These are phyloP conservation scores for Salix exigua DNA, from an alignment of 345 rosid genomes.

Conservation along the genomic window DNA sequence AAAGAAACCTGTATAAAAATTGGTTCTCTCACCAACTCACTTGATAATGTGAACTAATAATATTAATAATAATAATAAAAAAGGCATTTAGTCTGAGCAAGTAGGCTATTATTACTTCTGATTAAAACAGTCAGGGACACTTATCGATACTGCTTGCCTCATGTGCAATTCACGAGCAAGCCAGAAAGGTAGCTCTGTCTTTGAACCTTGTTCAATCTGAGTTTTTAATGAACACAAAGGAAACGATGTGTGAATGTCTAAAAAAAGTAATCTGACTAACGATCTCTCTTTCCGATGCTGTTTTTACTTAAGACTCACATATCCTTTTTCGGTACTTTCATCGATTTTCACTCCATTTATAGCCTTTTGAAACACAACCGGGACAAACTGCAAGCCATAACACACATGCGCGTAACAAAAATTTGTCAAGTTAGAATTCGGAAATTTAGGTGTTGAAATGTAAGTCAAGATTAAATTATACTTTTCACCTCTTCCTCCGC, in stretches of 20 bases:
- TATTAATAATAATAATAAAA: background rate
- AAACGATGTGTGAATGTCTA: background rate
- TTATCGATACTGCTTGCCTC: conserved; percentile 61
- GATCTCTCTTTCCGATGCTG: background rate
- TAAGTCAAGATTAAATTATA: background rate
- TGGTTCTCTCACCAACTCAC: background rate
- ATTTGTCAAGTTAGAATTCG: background rate
- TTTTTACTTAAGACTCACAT: conserved; percentile 34
- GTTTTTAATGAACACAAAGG: background rate
- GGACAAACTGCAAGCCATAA: conserved; percentile 44
- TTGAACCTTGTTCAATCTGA: conserved; percentile 76
- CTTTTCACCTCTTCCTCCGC: conserved; percentile 63
- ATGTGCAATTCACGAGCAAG: conserved; percentile 65
- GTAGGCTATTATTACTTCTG: conserved; percentile 44
- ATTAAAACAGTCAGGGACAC: conserved; percentile 68
- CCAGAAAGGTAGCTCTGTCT: conserved; percentile 77
- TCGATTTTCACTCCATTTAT: conserved; percentile 73
- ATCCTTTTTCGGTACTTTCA: conserved; percentile 62
- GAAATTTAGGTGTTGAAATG: background rate
- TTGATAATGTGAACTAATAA: background rate
- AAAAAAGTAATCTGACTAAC: background rate
- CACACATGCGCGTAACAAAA: background rate
- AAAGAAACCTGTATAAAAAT: background rate
- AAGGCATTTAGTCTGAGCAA: background rate
- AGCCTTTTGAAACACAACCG: conserved; percentile 52